Base-by-base conservation (phyloP, 1,284 basidiomycete species). In the Cutaneotrichosporon dermatis region DNA sequence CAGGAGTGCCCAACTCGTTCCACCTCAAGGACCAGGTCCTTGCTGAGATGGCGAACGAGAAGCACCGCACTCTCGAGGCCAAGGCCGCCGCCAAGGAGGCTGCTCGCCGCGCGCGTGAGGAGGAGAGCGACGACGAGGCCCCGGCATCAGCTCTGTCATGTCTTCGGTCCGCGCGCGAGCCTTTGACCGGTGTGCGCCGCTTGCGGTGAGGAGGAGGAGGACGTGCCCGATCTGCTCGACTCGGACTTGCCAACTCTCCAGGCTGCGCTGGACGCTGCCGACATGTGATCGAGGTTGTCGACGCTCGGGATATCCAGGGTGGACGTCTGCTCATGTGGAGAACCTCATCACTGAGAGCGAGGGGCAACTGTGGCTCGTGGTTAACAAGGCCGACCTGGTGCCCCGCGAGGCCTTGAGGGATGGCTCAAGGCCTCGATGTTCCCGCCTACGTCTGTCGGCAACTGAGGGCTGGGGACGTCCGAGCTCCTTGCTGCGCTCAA, bases 21-120 rank as follows among this genome's bases (percentile, higher is more conserved):
- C 95, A 94, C 4, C 96, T 89, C 84, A 99, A 98, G 81, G 95
- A 97, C 74, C 88, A 95, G 79, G 88, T 99, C 60, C 82, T 99
- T 45, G 92, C 92, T 12, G 95, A 99, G 74, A 83, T 93, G 45
- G 87, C 86, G 48, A 88, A 89, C 66, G 83, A 90, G 73, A 85
- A 90, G 64, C 82, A 88, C 69, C 76, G 82, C 63, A 89, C 91
- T 3, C 39, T 3, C 16, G 53, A 61, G 56, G 60, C 51, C 16
- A 55, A 49, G 45, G 34, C 48, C 5, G 54, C 54, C 1, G 54
- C 54, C 11, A 45, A 45, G 43, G 54, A 49, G 37, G 36, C 37
- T 2, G 53, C 42, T 4, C 53, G 53, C n/a, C 53, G 53, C 15
- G 15, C 25, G 35, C 57, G 56, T 36, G 37, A 40, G 48, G 51